Evolutionary conservation across 2,329 filamentous ascomycete species (phyloP), one percentile per base, ranked within the genome.

Genomic region (Arthrobotrys musiformis): DNA sequence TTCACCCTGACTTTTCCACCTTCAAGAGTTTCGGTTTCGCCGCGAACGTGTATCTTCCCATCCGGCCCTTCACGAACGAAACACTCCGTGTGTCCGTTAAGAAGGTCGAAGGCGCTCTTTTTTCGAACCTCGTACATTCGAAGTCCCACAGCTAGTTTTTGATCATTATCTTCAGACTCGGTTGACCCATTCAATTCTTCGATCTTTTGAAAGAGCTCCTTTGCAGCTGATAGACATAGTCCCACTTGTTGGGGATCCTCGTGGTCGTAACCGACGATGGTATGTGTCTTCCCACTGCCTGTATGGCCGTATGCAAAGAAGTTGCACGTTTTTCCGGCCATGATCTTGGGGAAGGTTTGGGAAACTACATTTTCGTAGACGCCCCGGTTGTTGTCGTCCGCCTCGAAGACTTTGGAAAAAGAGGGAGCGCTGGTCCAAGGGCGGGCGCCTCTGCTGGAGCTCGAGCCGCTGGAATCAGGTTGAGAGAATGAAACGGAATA

Each of bases 221-320:
- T 76, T 1, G 83, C 83, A 1, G 84, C 82, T 0, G 82, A 79
- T 4, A 85, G 79, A 63, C 83, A 85, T 0, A 85, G 68, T 0
- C 84, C 85, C 26, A 85, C 81, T 22, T 84, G 72, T 2, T 82
- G 72, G 0, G 50, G 30, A 1, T 83, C 73, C 4, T 84, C 80
- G 50, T 82, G 83, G 17, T 85, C 82, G 60, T 85, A 85, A 1
- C 85, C 85, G 5, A 86, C 82, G 56, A 85, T 83, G 0, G 84
- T 85, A 70, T 85, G 84, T 0, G 84, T 83, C 73, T 85, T 85
- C 0, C 84, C 84, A 64, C 84, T 85, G 13, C 79, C 83, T 1
- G 84, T 84, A 78, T 85, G 84, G 2, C 84, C 84, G 66, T 85
- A 85, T 8, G 84, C 84, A 70, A 85, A 85, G 79, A 85, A 83